Evolutionary conservation across 176 grass and related monocot genomes (phyloP).

Genomic region (Tuctoria greenei): DNA sequence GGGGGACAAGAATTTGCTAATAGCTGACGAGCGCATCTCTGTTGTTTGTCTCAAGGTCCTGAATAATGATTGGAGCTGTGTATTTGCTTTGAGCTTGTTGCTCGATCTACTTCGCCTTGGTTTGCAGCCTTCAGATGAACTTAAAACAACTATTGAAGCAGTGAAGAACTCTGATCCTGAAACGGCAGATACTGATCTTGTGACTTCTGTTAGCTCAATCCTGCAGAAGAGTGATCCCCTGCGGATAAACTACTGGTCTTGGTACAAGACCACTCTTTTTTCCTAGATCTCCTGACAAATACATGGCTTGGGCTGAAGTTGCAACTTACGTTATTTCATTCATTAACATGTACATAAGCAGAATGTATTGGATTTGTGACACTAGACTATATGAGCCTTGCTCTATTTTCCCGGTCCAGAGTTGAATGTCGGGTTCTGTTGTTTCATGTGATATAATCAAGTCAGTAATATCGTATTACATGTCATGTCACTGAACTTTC

Average conservation of each 20-base stretch:
- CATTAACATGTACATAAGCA: no score
- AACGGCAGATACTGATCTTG: conserved; percentile 46
- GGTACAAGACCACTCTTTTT: conserved; percentile 68
- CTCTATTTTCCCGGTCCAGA: no score
- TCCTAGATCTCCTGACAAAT: conserved; percentile 35
- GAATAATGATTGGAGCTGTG: conserved; percentile 47
- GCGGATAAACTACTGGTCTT: conserved; percentile 84
- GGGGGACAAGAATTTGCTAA: conserved; percentile 52
- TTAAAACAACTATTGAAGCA: conserved; percentile 44
- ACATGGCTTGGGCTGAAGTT: neutral
- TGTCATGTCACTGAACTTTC: no score
- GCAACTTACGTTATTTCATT: no score
- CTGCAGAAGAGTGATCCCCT: conserved; percentile 78
- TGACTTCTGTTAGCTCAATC: conserved; percentile 53
- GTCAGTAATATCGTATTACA: no score
- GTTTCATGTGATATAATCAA: no score
- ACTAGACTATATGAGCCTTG: no score
- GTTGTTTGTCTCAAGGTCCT: conserved; percentile 69
- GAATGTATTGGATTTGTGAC: no score
- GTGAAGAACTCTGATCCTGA: conserved; percentile 40
- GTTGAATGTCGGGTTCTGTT: no score
- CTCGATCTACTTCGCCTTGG: conserved; percentile 71
- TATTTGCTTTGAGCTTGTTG: conserved; percentile 72
- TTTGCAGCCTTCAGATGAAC: conserved; percentile 70
- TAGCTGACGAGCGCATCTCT: conserved; percentile 57